A percentile compares a stretch with the other conserved stretches of the same genome.
phyloP scores from a whole-genome alignment of 805 yeast species.

The Priceomyces carsonii region DNA sequence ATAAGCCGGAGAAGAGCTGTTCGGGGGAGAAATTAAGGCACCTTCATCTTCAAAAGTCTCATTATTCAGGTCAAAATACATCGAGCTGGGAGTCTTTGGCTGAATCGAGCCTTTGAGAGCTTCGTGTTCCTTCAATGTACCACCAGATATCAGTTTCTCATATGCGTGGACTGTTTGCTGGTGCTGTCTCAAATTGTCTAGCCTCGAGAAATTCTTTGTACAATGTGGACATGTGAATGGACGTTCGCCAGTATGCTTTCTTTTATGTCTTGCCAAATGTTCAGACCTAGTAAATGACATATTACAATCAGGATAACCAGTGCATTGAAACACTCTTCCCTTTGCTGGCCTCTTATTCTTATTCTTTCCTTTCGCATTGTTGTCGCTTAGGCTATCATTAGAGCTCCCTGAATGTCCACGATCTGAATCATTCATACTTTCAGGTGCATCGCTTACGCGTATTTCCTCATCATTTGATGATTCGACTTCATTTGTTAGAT shows the following conservation, averaged over 20 bases:
- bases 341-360: conserved; percentile 45
- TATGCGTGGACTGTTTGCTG: conserved; percentile 67
- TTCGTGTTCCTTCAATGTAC: conserved; percentile 2
- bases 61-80: conserved; percentile 7
- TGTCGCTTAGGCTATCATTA: background rate
- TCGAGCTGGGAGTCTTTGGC: conserved; percentile 13
- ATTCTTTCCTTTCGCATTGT: conserved; percentile 3
- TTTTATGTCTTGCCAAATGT: conserved; percentile 86
- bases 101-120: background rate
- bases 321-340: conserved; percentile 76
- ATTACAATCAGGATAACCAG: conserved; percentile 80
- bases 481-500: background rate
- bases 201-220: conserved; percentile 72
- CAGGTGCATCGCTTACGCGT: background rate
- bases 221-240: conserved; percentile 89
- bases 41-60: background rate
- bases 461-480: background rate
- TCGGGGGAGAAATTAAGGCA: conserved; percentile 26
- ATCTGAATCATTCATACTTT: background rate
- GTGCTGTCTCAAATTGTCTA: conserved; percentile 90
- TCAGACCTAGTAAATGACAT: conserved; percentile 92
- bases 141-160: conserved; percentile 23
- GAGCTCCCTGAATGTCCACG: background rate
- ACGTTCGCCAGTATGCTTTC: conserved; percentile 93
- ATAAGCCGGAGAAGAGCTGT: conserved; percentile 13